Conservation (phyloP, 2,329 filamentous ascomycete genomes). For the Trichoderma hamatum region DNA sequence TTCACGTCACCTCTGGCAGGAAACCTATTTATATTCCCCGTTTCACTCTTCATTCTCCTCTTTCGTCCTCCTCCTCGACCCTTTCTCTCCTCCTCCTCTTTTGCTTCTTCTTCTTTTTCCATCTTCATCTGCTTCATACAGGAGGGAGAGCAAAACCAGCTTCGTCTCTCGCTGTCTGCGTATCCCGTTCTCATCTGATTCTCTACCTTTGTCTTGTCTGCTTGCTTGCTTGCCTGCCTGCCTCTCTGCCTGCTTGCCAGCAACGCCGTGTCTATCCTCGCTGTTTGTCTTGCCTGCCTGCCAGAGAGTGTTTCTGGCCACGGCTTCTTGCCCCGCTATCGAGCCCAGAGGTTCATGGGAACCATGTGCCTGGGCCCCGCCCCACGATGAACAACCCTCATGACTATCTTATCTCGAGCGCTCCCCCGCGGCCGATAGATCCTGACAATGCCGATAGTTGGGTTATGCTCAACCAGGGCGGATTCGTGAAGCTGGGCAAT, state of each 20-base stretch:
- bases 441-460: slow-evolving; percentile 67
- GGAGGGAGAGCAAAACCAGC: background rate
- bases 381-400: slow-evolving; percentile 47
- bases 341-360: slow-evolving; percentile 35
- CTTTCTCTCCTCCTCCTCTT: background rate
- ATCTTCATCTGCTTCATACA: background rate
- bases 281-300: slow-evolving; percentile 32
- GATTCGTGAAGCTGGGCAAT: slow-evolving; percentile 82
- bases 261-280: slow-evolving; percentile 1
- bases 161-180: background rate
- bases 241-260: background rate
- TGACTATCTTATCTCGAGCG: slow-evolving; percentile 46
- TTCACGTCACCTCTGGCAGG: slow-evolving; percentile 11
- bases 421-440: slow-evolving; percentile 43
- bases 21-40: slow-evolving; percentile 21
- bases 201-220: slow-evolving; percentile 7
- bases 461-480: slow-evolving; percentile 85
- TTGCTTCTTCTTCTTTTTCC: background rate
- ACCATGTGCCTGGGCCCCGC: slow-evolving; percentile 38
- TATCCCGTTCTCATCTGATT: background rate
- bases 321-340: slow-evolving; percentile 28
- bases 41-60: slow-evolving; percentile 1
- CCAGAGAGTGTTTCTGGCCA: slow-evolving; percentile 27
- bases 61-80: background rate
- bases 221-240: background rate